Conservation (phyloP, 306 rosid genomes). For the Dalbergia cultrata region DNA sequence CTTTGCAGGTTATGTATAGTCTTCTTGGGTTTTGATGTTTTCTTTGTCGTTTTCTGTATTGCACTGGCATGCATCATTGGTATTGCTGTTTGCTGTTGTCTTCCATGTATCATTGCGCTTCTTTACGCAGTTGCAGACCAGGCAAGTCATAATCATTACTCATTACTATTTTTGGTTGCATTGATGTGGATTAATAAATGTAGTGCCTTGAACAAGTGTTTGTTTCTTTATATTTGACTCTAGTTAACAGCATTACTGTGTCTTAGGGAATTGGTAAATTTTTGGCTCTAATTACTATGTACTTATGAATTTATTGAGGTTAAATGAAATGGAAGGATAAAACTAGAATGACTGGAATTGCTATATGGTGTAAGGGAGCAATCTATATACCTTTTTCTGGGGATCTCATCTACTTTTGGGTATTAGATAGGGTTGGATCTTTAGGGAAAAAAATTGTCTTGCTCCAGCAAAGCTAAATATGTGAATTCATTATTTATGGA, state of each 20-base stretch:
- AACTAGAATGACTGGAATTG: constrained; percentile 29
- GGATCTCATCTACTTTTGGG: constrained; percentile 4
- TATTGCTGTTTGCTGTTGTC: constrained; percentile 96
- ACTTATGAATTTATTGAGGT: constrained; percentile 12
- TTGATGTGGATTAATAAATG: constrained; percentile 17
- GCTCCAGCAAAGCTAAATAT: constrained; percentile 19
- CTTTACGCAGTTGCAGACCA: constrained; percentile 96
- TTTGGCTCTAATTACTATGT: constrained; percentile 10
- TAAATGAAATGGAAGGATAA: constrained; percentile 24
- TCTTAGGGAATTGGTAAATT: constrained; percentile 29
- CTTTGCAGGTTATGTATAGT: constrained; percentile 90
- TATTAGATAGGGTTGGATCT: not conserved
- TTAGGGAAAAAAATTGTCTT: constrained; percentile 1
- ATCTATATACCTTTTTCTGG: constrained; percentile 18
- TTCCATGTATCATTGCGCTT: constrained; percentile 93
- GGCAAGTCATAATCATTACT: constrained; percentile 59
- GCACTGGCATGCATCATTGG: constrained; percentile 97
- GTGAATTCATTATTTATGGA: constrained; percentile 6
- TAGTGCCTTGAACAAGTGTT: constrained; percentile 31
- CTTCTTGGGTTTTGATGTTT: constrained; percentile 96
- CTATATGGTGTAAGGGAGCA: constrained; percentile 19
- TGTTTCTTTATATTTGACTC: constrained; percentile 12
- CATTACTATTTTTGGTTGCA: constrained; percentile 41
- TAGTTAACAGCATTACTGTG: constrained; percentile 7
- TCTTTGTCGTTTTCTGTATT: constrained; percentile 97